Evolutionary conservation across 2,329 filamentous ascomycete species (phyloP).

Genomic region (Cordyceps tenuipes): DNA sequence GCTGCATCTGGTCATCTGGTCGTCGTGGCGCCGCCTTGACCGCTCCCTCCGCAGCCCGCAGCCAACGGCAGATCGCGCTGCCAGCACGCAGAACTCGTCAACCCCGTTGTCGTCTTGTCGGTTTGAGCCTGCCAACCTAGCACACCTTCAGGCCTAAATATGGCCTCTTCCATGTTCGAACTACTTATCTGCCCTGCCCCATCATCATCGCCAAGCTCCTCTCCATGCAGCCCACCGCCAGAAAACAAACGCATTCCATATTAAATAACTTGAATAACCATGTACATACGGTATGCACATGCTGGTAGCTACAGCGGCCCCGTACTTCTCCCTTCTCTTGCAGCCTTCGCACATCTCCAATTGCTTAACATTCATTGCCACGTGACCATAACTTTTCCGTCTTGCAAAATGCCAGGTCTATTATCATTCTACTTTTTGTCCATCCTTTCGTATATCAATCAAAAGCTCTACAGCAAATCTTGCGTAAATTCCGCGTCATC

Average conservation of each 20-base stretch:
- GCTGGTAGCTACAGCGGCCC: not conserved
- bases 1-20: not conserved
- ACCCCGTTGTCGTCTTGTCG: not conserved
- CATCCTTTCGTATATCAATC: not conserved
- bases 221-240: not conserved
- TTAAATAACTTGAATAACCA: not conserved
- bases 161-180: not conserved
- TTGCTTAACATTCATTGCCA: not conserved
- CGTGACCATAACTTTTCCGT: not conserved
- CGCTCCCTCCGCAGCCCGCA: not conserved
- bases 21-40: not conserved
- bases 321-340: not conserved
- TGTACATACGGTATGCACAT: not conserved
- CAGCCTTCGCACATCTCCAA: not conserved
- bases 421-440: slow-evolving; percentile 2
- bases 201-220: not conserved
- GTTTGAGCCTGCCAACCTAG: not conserved
- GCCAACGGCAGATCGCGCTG: not conserved
- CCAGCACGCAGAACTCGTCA: not conserved
- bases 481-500: not conserved
- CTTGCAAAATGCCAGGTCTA: not conserved
- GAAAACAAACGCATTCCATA: not conserved
- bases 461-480: not conserved
- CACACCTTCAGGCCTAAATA: not conserved
- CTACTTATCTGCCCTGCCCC: not conserved